phyloP scores from a whole-genome alignment of 352 stramenopile genomes.

The Phytophthora melonis region DNA sequence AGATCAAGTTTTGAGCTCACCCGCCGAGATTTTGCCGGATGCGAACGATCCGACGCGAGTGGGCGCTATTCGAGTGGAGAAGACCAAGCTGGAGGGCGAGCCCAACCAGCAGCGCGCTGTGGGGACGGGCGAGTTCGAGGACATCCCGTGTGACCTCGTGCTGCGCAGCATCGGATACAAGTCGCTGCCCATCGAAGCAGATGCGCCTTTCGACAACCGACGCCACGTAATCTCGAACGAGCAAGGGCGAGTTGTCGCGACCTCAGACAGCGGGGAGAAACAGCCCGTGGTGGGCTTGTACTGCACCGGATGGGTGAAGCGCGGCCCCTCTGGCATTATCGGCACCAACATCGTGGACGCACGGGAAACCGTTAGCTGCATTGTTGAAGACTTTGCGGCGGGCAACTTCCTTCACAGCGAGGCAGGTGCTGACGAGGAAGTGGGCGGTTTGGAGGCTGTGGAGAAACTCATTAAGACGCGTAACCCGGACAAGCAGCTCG shows the following conservation, averaged over 20 bases:
- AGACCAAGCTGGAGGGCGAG: conserved; percentile 89
- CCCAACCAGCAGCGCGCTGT: conserved; percentile 82
- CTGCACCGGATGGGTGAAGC: conserved; percentile 97
- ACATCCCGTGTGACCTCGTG: conserved; percentile 82
- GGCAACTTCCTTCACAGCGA: conserved; percentile 51
- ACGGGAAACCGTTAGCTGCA: conserved; percentile 94
- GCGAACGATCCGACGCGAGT: conserved; percentile 60
- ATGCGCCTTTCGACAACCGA: conserved; percentile 82
- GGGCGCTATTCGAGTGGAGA: conserved; percentile 85
- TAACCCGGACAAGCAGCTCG: conserved; percentile 70
- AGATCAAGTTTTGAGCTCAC: conserved; percentile 93
- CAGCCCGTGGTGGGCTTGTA: conserved; percentile 90
- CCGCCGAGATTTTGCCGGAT: conserved; percentile 74
- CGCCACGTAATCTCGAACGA: conserved; percentile 74
- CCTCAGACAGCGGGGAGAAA: conserved; percentile 40
- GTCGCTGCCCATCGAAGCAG: conserved; percentile 76
- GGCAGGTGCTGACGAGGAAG: conserved; percentile 8
- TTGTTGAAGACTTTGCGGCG: conserved; percentile 90
- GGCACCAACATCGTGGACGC: conserved; percentile 98
- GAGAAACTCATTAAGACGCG: conserved; percentile 55
- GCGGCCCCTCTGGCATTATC: conserved; percentile 98
- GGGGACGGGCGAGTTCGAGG: conserved; percentile 89
- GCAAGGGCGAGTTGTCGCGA: conserved; percentile 64
- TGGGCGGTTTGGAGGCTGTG: conserved; percentile 54
- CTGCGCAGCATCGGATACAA: conserved; percentile 94